phyloP scores from a whole-genome alignment of 2,329 filamentous ascomycete genomes.

The Aulographum hederae region DNA sequence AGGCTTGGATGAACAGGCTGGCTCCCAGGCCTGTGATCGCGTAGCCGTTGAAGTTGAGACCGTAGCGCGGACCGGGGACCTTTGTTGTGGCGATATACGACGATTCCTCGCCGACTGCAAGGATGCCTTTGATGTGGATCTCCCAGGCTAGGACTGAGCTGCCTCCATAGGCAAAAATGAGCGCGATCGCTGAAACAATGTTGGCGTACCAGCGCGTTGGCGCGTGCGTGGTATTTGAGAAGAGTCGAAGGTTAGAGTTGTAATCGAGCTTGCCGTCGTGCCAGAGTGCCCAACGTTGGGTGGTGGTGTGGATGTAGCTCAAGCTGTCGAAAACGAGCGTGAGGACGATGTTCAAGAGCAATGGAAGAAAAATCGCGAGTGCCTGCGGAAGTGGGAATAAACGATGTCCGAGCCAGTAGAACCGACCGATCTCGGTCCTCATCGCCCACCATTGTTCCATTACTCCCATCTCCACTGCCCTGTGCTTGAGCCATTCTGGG shows the following conservation, averaged over 20 bases:
- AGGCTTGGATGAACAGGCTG: not conserved
- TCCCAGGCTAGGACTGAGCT: slow-evolving; percentile 1
- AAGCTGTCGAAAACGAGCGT: not conserved
- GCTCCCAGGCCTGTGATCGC: not conserved
- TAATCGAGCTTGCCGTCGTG: slow-evolving; percentile 7
- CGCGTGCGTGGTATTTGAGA: slow-evolving; percentile 3
- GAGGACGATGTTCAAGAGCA: not conserved
- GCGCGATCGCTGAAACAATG: slow-evolving; percentile 4
- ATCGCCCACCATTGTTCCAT: too few species aligned
- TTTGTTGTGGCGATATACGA: too few species aligned
- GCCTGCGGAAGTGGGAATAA: too few species aligned
- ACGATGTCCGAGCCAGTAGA: too few species aligned
- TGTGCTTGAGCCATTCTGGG: too few species aligned
- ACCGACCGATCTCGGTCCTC: too few species aligned
- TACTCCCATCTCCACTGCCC: too few species aligned
- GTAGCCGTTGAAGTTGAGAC: not conserved
- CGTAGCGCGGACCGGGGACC: not conserved
- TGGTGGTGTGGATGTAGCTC: slow-evolving; percentile 7
- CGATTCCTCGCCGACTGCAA: not conserved
- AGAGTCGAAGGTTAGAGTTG: slow-evolving; percentile 9
- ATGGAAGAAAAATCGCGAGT: too few species aligned
- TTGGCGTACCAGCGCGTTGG: slow-evolving; percentile 7
- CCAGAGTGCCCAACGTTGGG: slow-evolving; percentile 8
- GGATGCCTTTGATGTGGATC: not conserved
- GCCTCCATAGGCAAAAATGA: slow-evolving; percentile 6